Base-by-base conservation (phyloP, 2,329 filamentous ascomycete genomes). In the Colletotrichum echinochloae region DNA sequence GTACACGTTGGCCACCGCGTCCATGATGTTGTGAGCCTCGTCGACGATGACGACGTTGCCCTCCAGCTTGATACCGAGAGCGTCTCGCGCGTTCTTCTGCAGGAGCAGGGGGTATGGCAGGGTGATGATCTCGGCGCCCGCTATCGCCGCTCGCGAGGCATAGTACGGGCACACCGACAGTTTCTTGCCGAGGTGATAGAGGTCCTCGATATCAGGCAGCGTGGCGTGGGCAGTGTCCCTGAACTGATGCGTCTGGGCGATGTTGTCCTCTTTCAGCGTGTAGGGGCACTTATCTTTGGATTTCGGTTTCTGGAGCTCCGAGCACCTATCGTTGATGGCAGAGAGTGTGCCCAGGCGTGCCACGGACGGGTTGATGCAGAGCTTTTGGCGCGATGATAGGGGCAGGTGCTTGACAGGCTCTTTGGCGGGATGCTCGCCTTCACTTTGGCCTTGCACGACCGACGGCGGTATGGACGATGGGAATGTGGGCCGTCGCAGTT, bases 21-120 rank as follows among this genome's bases (percentile, higher is more conserved):
- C 95, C 92, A 98, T 97, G 62, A 99, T 88, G 77, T 99, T 99
- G 79, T 99, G 96, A 0, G 96, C 96, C 83, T 99, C 96, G 75
- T 99, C 96, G 57, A 99, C 93, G 33, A 99, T 92, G n/a, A 99
- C 90, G 0, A 99, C 86, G 76, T 97, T 96, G 6, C 91, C 90
- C 75, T 97, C 94, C 11, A 99, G 81, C 30, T 92, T 95, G 52
- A 99, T 90, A 0, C 92, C 92, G 0, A 99, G 85, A 0, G 96
- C 94, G 71, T 98, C 95, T 59, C 96, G 87, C 0, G 96, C 95
- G 5, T 90, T 93, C 75, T 91, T 93, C 77, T 98, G 96, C 3
- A 99, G 84, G 0, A 99, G 86, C 8, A 99, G 81, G 1, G 95
- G 95, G 78, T 99, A 99, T 0, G 96, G 96, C 23, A 99, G 83